Conservation (phyloP, 768 basidiomycete species). For the Dendrothele bispora region DNA sequence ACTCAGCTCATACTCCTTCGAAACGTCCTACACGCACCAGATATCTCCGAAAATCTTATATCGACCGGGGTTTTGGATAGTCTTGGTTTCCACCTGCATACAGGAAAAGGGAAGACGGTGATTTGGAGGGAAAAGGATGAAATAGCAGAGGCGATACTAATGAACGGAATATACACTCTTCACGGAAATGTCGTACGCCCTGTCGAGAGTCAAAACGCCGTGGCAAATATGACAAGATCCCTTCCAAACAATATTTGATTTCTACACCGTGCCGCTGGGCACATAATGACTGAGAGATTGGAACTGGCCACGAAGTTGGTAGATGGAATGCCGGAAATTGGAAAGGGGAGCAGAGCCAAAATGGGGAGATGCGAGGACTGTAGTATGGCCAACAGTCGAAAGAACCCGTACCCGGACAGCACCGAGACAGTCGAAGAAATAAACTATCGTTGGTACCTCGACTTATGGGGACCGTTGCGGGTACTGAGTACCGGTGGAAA, state of each 20-base stretch:
- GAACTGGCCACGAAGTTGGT: neutral
- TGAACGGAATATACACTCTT: neutral
- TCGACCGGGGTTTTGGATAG: constrained; percentile 6
- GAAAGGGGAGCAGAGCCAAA: neutral
- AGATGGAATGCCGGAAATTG: neutral
- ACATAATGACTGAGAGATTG: neutral
- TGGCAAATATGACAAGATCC: neutral
- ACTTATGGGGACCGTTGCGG: constrained; percentile 13
- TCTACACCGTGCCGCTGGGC: constrained; percentile 4
- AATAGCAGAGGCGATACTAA: neutral
- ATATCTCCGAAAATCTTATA: constrained; percentile 9
- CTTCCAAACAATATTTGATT: neutral
- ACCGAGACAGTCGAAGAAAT: neutral
- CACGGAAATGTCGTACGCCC: neutral
- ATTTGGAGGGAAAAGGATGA: neutral
- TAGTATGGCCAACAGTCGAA: neutral
- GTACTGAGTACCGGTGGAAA: neutral
- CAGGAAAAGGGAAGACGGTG: neutral
- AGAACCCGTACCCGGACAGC: neutral
- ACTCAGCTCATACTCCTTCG: neutral
- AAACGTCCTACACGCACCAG: constrained; percentile 12
- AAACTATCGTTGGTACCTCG: neutral
- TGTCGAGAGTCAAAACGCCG: neutral
- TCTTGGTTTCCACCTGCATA: neutral
- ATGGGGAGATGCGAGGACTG: neutral